Base-by-base conservation (phyloP, 345 rosid species). In the Gynandropsis gynandra region DNA sequence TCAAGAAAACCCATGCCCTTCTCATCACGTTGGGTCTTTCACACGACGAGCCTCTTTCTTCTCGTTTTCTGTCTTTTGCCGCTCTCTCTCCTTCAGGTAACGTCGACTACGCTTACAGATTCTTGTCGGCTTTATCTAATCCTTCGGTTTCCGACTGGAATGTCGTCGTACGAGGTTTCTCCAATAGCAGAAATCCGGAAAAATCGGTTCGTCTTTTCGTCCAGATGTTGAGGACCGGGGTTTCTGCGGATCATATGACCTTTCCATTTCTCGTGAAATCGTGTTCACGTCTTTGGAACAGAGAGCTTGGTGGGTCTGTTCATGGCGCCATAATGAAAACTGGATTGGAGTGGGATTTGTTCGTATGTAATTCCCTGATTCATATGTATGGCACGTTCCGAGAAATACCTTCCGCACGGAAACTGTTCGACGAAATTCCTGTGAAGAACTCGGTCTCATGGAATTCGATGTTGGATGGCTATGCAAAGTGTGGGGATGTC, bases 401-500 rank as follows among this genome's bases (percentile, higher is more conserved):
- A 3, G 80, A 79, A 16, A 58, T 66, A 13, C 52, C 11, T 18
- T 53, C 49, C 47, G 84, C 90, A 0, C 80, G 82, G n/a, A 65
- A 69, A 50, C 36, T 74, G 80, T 89, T 89, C 44, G 95, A 83
- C 48, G 80, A 59, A 73, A 76, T 83, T 58, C 73, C 83, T 0
- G 5, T 41, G 0, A 79, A 70, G 77, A 83, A 79, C 33, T 60
- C 65, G 58, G 89, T 89, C 17, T 81, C 94, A 9, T 85, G 97
- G 94, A 85, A 89, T 56, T 73, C 93, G 0, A 69, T 89, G 76
- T 62, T 89, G 56, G 84, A 83, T 61, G 93, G 75, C 34, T 81
- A 76, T 50, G 87, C 95, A 0, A 85, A 83, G 64, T 79, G 84
- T 13, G 77, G 89, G 46, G 72, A 83, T 49, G 54, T 83, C 64